A percentile compares a stretch with the other conserved stretches of the same genome.
Conservation (phyloP, 305 asterid genomes). For the Fraxinus dipetala region DNA sequence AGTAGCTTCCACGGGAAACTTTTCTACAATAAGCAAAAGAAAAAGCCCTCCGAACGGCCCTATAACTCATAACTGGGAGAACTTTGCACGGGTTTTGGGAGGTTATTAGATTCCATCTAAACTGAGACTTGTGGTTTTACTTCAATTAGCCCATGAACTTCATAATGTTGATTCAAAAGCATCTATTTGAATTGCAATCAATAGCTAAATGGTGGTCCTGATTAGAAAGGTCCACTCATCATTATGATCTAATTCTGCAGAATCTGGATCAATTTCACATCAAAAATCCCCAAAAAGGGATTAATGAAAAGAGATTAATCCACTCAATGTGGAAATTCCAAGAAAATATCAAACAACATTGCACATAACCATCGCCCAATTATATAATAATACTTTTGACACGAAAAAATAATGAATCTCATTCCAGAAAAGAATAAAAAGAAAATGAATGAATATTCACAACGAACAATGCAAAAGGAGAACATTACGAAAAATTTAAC, state of each 20-base stretch:
- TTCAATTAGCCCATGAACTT: neutral
- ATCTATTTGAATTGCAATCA: neutral
- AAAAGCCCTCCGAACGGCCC: neutral
- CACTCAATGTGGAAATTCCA: neutral
- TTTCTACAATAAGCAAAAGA: neutral
- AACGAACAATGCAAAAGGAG: neutral
- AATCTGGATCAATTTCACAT: slow-evolving; percentile 4
- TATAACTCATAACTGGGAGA: neutral
- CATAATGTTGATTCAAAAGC: neutral
- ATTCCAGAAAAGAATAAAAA: neutral
- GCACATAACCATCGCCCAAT: neutral
- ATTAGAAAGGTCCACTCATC: neutral
- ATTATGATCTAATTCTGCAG: neutral
- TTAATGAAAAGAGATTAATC: neutral
- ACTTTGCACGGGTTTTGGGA: neutral
- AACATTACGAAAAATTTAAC: neutral
- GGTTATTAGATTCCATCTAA: neutral
- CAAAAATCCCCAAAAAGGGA: neutral
- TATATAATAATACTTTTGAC: neutral
- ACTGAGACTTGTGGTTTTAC: neutral
- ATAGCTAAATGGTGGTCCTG: neutral
- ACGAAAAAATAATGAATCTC: neutral
- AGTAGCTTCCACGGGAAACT: neutral
- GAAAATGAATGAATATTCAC: neutral
- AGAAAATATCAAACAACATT: neutral